These are phyloP conservation scores for Podaxis sp. DNA, from an alignment of 768 basidiomycete species.

Conservation along the genomic window DNA sequence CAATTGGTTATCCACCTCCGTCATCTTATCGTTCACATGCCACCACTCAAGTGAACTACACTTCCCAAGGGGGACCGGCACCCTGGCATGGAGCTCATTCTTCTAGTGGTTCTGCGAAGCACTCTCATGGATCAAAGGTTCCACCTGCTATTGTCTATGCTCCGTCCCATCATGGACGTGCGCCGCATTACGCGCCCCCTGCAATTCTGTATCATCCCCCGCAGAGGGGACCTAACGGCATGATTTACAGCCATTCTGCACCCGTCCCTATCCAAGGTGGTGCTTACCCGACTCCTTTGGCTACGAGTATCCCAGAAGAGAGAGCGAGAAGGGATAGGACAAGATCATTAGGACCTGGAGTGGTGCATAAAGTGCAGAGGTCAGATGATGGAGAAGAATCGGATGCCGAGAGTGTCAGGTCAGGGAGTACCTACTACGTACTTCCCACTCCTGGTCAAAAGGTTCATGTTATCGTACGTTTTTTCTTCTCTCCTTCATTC, in stretches of 20 bases:
- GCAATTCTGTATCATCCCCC: constrained; percentile 57
- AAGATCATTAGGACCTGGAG: constrained; percentile 21
- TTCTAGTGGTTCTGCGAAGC: constrained; percentile 10
- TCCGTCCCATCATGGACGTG: constrained; percentile 45
- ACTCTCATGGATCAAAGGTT: constrained; percentile 13
- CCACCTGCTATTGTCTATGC: constrained; percentile 53
- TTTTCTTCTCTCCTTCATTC: constrained; percentile 17
- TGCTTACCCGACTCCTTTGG: constrained; percentile 40
- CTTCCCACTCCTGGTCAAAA: constrained; percentile 73
- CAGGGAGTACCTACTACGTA: constrained; percentile 75
- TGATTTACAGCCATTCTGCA: constrained; percentile 71
- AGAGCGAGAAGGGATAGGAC: constrained; percentile 21
- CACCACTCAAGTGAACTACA: constrained; percentile 29
- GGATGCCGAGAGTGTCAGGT: constrained; percentile 43
- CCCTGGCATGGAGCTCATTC: constrained; percentile 7
- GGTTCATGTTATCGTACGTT: constrained; percentile 70
- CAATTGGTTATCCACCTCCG: constrained; percentile 23
- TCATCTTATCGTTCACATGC: constrained; percentile 16
- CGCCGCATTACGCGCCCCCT: constrained; percentile 58
- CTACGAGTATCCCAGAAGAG: constrained; percentile 36
- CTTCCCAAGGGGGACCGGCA: background rate
- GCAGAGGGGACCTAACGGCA: constrained; percentile 54
- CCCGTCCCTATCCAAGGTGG: constrained; percentile 39
- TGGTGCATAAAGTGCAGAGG: constrained; percentile 13
- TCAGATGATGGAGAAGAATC: constrained; percentile 21